Evolutionary conservation across 2,329 filamentous ascomycete species (phyloP), one percentile per base, ranked within the genome.

Genomic region (Bisporella sp.): DNA sequence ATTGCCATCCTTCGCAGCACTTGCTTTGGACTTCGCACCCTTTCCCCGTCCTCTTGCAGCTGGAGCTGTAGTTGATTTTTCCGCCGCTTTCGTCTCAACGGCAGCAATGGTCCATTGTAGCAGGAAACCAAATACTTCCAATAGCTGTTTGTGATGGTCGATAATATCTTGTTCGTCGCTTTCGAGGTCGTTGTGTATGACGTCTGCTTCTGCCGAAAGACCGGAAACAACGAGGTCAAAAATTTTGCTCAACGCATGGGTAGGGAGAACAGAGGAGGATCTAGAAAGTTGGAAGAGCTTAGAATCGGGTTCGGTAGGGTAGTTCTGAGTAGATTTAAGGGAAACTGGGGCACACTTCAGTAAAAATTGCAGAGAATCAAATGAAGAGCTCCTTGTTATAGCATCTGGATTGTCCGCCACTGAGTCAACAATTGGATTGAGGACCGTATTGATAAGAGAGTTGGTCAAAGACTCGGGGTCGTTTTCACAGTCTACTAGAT

Each of bases 351-450:
- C 89, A 76, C 82, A 97, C 92, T 99, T 99, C 73, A 99, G 78
- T 53, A 99, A 75, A 66, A 96, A 96, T 69, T 96, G 92, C 61
- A 99, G 70, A 55, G 91, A 96, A 73, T 99, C 92, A 72, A 97
- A 91, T 57, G 85, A 79, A 47, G 82, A 79, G 62, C 83, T 80
- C 69, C 84, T 85, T 55, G 82, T 84, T 59, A 99, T 85, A 53
- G 87, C 87, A 69, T 96, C 92, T 46, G 93, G 90, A 65, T 85
- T 95, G 65, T 95, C 90, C 49, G 91, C 90, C 31, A 99, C 82
- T 31, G 89, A 85, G 68, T 97, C 93, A 55, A 96, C 83, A 54
- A 99, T 95, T 29, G 88, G 85, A 66, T 99, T 95, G 54, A 99
- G 75, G 21, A 93, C 83, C 57, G 81, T 81, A 69, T 95, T 95